Percentiles rank a stretch among this genome's conserved stretches.
These are phyloP conservation scores for Kazachstania taianensis DNA, from an alignment of 805 yeast species.

Conservation along the genomic window DNA sequence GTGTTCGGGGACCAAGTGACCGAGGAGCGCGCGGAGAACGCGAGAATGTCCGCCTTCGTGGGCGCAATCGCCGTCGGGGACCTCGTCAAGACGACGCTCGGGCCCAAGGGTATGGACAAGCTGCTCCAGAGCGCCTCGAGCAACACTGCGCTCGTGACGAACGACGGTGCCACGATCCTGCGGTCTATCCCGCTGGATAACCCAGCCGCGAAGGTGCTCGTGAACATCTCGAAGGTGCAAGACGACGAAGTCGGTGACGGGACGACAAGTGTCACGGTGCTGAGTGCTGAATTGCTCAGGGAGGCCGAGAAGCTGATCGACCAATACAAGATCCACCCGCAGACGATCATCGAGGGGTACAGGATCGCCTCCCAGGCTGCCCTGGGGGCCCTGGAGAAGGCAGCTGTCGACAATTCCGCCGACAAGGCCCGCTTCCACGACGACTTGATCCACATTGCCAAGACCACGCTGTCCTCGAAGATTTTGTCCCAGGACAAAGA, in stretches of 20 bases:
- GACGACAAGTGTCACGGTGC: conserved; percentile 89
- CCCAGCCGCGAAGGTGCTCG: conserved; percentile 94
- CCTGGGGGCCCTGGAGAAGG: conserved; percentile 59
- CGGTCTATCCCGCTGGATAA: conserved; percentile 91
- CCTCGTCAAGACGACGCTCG: conserved; percentile 84
- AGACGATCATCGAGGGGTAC: conserved; percentile 92
- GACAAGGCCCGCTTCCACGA: conserved; percentile 51
- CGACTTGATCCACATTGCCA: conserved; percentile 80
- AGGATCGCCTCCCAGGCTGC: conserved; percentile 86
- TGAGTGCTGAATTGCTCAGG: conserved; percentile 82
- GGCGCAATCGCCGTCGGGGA: conserved; percentile 99
- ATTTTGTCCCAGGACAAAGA: conserved; percentile 92
- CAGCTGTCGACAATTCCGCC: conserved; percentile 64
- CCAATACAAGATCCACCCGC: conserved; percentile 84
- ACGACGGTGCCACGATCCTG: conserved; percentile 96
- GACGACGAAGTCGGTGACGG: conserved; percentile 99
- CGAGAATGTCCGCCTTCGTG: conserved; percentile 92
- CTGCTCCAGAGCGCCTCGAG: conserved; percentile 78
- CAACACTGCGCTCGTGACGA: conserved; percentile 73
- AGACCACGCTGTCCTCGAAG: conserved; percentile 87
- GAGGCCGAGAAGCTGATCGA: conserved; percentile 92
- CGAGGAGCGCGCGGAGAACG: conserved; percentile 96
- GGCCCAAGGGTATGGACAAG: conserved; percentile 99
- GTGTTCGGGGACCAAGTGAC: conserved; percentile 96
- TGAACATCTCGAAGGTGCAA: conserved; percentile 90